These are phyloP conservation scores for Colletotrichum gigasporum DNA, from an alignment of 2,329 filamentous ascomycete genomes.

Conservation along the genomic window DNA sequence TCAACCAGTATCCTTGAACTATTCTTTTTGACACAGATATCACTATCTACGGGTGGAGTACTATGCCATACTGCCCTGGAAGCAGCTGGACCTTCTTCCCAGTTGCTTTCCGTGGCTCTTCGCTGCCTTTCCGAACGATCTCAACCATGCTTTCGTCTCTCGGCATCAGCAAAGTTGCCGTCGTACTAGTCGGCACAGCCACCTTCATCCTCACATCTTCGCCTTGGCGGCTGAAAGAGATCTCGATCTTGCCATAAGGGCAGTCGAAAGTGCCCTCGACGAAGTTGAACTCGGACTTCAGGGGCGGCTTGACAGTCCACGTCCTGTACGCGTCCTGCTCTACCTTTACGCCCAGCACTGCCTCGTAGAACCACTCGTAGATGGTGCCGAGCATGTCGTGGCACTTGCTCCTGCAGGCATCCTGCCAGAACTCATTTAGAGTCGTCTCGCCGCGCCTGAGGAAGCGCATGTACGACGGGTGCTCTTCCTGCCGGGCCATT, in stretches of 20 bases:
- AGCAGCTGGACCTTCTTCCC: slow-evolving; percentile 32
- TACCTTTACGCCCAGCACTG: slow-evolving; percentile 48
- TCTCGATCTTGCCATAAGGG: slow-evolving; percentile 46
- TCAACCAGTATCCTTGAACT: neutral
- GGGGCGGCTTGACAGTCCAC: slow-evolving; percentile 49
- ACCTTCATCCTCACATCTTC: slow-evolving; percentile 31
- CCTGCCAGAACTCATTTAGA: slow-evolving; percentile 54
- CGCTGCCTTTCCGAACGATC: slow-evolving; percentile 17
- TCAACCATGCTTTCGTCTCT: slow-evolving; percentile 29
- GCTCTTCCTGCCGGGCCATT: slow-evolving; percentile 56
- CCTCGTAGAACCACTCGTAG: slow-evolving; percentile 57
- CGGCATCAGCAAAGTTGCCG: slow-evolving; percentile 34
- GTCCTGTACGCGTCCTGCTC: slow-evolving; percentile 49
- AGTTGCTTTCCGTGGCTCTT: neutral
- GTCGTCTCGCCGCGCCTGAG: slow-evolving; percentile 54
- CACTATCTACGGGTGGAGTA: neutral
- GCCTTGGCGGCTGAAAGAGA: slow-evolving; percentile 34
- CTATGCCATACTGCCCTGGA: slow-evolving; percentile 34
- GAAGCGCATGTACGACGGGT: slow-evolving; percentile 59
- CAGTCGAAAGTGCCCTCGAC: slow-evolving; percentile 49
- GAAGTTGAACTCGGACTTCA: slow-evolving; percentile 48
- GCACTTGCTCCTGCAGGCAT: slow-evolving; percentile 52
- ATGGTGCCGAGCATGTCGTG: slow-evolving; percentile 59
- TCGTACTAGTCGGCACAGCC: slow-evolving; percentile 34
- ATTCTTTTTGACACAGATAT: neutral